Evolutionary conservation across 202 grass and related monocot species (phyloP).

Genomic region (Dendrocalamus latiflorus): DNA sequence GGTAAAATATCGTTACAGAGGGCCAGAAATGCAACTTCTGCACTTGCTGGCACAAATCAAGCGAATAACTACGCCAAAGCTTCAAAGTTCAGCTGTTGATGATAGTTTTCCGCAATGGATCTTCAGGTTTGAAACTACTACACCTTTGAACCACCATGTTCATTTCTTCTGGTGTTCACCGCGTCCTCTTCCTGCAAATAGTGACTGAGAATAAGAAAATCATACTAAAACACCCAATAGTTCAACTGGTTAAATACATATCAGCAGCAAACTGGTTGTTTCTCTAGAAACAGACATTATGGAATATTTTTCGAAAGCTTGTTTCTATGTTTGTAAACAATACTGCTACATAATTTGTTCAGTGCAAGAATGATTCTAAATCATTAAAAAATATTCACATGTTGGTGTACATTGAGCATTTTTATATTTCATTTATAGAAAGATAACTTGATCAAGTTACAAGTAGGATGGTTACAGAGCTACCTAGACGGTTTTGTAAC

Average conservation of each 20-base stretch:
- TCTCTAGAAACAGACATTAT: neutral
- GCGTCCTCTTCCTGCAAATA: slow-evolving; percentile 32
- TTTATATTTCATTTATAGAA: neutral
- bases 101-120: neutral
- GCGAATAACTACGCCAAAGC: neutral
- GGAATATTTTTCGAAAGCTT: neutral
- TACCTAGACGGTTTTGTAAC: neutral
- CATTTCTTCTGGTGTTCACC: slow-evolving; percentile 4
- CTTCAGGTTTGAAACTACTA: slow-evolving; percentile 15
- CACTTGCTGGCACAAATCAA: neutral
- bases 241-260: neutral
- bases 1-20: neutral
- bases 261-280: neutral
- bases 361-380: neutral
- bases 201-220: slow-evolving; percentile 12
- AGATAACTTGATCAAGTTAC: neutral
- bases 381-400: neutral
- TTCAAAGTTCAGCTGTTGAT: neutral
- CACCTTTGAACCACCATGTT: neutral
- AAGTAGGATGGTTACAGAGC: neutral
- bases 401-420: neutral
- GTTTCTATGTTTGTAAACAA: neutral
- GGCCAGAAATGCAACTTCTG: neutral
- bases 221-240: neutral
- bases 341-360: neutral